These are phyloP conservation scores for Wickerhamomyces bovis DNA, from an alignment of 805 yeast genomes.

Conservation along the genomic window DNA sequence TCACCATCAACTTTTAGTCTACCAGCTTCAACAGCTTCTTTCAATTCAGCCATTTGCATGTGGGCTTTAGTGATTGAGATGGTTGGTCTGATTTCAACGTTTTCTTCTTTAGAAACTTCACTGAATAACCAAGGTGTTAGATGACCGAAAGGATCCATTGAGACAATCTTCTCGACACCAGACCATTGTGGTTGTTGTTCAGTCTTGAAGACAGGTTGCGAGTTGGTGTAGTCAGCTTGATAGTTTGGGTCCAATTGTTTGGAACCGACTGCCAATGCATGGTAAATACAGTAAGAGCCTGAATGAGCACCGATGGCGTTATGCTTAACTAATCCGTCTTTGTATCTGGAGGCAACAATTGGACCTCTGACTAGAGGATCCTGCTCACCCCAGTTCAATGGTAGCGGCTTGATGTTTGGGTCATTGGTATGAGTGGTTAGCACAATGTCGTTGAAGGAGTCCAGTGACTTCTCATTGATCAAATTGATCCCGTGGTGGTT, in stretches of 20 bases:
- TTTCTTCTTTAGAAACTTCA: slow-evolving; percentile 37
- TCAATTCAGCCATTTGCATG: slow-evolving; percentile 53
- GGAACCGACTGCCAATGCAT: slow-evolving; percentile 59
- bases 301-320: slow-evolving; percentile 62
- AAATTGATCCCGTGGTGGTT: slow-evolving; percentile 14
- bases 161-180: slow-evolving; percentile 48
- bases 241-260: slow-evolving; percentile 48
- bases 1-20: slow-evolving; percentile 53
- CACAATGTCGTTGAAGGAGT: slow-evolving; percentile 26
- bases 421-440: slow-evolving; percentile 52
- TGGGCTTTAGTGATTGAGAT: slow-evolving; percentile 64
- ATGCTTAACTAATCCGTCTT: slow-evolving; percentile 44
- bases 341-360: slow-evolving; percentile 45
- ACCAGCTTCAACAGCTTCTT: slow-evolving; percentile 49
- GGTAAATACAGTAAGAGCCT: slow-evolving; percentile 59
- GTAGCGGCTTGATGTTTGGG: slow-evolving; percentile 41
- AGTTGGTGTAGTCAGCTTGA: slow-evolving; percentile 54
- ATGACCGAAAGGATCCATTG: slow-evolving; percentile 65
- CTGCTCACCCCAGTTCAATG: slow-evolving; percentile 46
- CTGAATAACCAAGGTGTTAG: slow-evolving; percentile 54
- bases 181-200: slow-evolving; percentile 54
- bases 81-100: slow-evolving; percentile 56
- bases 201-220: slow-evolving; percentile 54
- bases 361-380: slow-evolving; percentile 50
- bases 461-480: slow-evolving; percentile 15